A percentile compares a stretch with the other conserved stretches of the same genome.
phyloP scores from a whole-genome alignment of 2,329 filamentous ascomycete genomes.

The Lachnellula arida region DNA sequence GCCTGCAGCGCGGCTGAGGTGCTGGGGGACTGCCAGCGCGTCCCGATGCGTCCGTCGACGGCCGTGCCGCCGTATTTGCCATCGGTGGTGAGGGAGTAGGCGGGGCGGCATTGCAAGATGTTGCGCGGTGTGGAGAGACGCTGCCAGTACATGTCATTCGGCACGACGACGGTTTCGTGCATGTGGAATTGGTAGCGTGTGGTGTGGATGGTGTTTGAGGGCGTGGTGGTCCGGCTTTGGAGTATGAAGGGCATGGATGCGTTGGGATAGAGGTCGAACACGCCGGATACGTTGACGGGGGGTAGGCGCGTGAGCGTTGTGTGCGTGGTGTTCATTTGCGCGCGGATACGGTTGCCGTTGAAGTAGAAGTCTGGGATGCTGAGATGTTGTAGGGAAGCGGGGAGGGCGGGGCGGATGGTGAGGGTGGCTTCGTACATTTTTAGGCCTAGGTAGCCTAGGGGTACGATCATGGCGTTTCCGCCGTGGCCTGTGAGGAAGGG shows the following conservation, averaged over 20 bases:
- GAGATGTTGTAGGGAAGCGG: conserved; percentile 49
- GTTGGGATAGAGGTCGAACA: conserved; percentile 2
- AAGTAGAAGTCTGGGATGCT: conserved; percentile 23
- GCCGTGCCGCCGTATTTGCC: conserved; percentile 65
- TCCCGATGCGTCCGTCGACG: no score
- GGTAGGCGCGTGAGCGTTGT: conserved; percentile 51
- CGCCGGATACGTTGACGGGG: conserved; percentile 26
- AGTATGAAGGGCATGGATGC: conserved; percentile 38
- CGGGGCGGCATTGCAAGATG: conserved; percentile 54
- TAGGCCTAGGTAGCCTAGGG: conserved; percentile 64
- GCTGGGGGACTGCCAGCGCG: no score
- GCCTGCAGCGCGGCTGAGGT: no score
- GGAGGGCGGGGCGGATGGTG: conserved; percentile 59
- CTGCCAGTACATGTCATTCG: conserved; percentile 49
- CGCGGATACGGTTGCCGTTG: conserved; percentile 4
- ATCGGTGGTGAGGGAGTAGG: conserved; percentile 42
- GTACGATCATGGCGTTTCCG: conserved; percentile 61
- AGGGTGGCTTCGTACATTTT: conserved; percentile 54
- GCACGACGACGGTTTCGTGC: conserved; percentile 45
- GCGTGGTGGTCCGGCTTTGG: conserved; percentile 36
- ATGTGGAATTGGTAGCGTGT: conserved; percentile 37
- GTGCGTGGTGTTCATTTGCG: conserved; percentile 34
- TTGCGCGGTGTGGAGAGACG: conserved; percentile 48
- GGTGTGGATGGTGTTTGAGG: conserved; percentile 32
- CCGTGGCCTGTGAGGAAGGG: conserved; percentile 70